Conservation (phyloP, 2,329 filamentous ascomycete genomes). For the Phaeophleospora eucalypticola region DNA sequence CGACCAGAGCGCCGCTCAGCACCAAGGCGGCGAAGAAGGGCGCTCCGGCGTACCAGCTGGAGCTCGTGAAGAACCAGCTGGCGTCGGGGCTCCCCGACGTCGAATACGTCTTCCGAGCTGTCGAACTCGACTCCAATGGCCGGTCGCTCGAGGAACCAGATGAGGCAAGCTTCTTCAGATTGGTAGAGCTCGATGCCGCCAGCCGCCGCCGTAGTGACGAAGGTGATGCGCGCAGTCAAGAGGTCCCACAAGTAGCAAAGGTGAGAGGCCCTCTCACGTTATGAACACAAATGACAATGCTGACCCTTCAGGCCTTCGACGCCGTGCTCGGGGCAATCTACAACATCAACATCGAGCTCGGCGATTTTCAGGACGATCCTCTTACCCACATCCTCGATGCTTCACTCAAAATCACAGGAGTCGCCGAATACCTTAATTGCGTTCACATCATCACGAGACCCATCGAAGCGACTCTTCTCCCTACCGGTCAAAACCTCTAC, state of each 20-base stretch:
- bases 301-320: constrained; percentile 35
- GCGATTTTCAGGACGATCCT: constrained; percentile 34
- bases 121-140: constrained; percentile 20
- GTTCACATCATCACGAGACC: constrained; percentile 40
- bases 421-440: constrained; percentile 46
- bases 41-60: constrained; percentile 21
- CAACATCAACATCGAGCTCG: constrained; percentile 38
- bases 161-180: background rate
- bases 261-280: background rate
- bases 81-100: constrained; percentile 5
- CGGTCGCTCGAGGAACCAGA: constrained; percentile 1
- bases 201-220: too few relatives aligned
- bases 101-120: constrained; percentile 11
- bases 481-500: constrained; percentile 45
- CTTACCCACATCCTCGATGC: constrained; percentile 40
- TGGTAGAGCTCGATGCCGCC: too few relatives aligned
- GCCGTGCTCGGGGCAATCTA: constrained; percentile 47
- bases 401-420: constrained; percentile 40
- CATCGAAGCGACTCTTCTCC: constrained; percentile 47
- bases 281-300: background rate
- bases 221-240: background rate
- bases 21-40: constrained; percentile 28
- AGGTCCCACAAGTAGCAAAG: background rate
- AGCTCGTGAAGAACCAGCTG: constrained; percentile 15
- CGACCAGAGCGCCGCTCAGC: constrained; percentile 27